Evolutionary conservation across 495 filamentous ascomycete species (phyloP).

Genomic region (Neurospora africana): DNA sequence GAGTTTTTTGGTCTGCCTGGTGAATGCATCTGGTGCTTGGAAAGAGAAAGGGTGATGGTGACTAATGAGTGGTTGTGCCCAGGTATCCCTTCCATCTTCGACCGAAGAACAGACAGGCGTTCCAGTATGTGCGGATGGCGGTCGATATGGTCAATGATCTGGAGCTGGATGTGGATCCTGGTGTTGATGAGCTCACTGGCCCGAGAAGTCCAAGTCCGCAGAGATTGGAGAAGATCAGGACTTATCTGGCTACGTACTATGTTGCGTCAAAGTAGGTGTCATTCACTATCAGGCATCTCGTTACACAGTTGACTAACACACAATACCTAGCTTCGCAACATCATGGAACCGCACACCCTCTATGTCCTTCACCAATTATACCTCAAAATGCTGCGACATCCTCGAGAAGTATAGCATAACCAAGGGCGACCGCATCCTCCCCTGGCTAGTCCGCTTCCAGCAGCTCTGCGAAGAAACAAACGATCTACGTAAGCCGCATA

Average conservation of each 20-base stretch:
- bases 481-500: conserved; percentile 17
- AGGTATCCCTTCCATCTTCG: conserved; percentile 42
- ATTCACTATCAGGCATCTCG: background rate
- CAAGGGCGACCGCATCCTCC: conserved; percentile 27
- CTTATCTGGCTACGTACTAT: conserved; percentile 30
- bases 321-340: conserved; percentile 16
- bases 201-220: background rate
- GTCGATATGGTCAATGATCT: conserved; percentile 36
- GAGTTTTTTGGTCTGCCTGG: conserved; percentile 7
- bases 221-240: conserved; percentile 27
- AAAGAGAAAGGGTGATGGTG: background rate
- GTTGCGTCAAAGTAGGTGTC: conserved; percentile 24
- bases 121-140: conserved; percentile 37
- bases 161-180: conserved; percentile 27
- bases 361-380: conserved; percentile 23
- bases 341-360: conserved; percentile 21
- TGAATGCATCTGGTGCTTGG: background rate
- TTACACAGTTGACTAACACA: background rate
- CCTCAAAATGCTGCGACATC: conserved; percentile 23
- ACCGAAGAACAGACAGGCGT: conserved; percentile 32
- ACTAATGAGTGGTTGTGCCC: background rate
- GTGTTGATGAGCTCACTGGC: background rate
- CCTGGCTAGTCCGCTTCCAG: conserved; percentile 31
- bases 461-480: conserved; percentile 28
- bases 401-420: conserved; percentile 21